Evolutionary conservation across 495 filamentous ascomycete species (phyloP), one percentile per base, ranked within the genome.

Genomic region (Talaromyces liani): DNA sequence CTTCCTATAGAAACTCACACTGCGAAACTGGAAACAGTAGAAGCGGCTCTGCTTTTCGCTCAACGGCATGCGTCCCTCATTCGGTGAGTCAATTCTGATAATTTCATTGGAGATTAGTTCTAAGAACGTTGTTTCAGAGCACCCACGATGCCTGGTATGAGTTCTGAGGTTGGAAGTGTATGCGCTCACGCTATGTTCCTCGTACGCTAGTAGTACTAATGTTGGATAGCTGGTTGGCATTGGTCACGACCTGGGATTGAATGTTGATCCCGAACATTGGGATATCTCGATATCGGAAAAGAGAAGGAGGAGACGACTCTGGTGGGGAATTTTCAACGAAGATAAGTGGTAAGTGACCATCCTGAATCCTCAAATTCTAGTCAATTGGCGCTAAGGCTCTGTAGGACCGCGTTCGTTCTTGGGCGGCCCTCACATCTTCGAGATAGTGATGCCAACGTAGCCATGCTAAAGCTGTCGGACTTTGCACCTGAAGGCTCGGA

Each of bases 121-220:
- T 57, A 25, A 57, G 54, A 31, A 57, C 54, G 54, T 31, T 25
- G 3, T 57, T 57, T 57, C 54, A 57, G 54, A 57, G 54, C 54
- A 57, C 54, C 54, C 54, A 57, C 54, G 22, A 57, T 57, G 54
- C 54, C 54, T 6, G 54, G 54, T 16, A 57, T 57, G 54, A 57
- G 54, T 57, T 57, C 54, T 57, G 54, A 57, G 24, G 54, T 57
- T 57, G 54, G 54, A 57, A 57, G 54, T 57, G 54, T 57, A 57
- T 31, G 54, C 27, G 4, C 31, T 9, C 16, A 57, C 54, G 14
- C 54, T 57, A 20, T 25, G 31, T 57, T 27, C 54, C 24, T 57
- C 22, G 54, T 57, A 5, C 20, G 54, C 27, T 25, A 33, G 24
- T 57, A 57, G 27, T 29, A 9, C 54, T 57, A 22, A 57, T 16